phyloP scores from a whole-genome alignment of 441 rosid species.

The Mallotus repandus region DNA sequence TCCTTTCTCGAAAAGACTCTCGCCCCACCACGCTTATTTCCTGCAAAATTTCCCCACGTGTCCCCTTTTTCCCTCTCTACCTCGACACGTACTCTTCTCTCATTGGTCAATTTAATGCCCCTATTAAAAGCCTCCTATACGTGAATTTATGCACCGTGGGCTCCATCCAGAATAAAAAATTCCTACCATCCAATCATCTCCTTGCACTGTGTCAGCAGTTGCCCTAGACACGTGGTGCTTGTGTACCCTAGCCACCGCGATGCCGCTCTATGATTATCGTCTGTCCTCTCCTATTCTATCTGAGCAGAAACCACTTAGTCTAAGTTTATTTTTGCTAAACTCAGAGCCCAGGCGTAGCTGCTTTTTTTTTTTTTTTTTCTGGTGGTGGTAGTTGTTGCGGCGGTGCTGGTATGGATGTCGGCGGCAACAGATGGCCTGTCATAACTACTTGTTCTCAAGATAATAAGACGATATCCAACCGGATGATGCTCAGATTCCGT shows the following conservation, averaged over 20 bases:
- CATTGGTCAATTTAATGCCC: neutral
- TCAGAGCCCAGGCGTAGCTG: no score
- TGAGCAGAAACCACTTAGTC: no score
- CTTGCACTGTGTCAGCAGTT: neutral
- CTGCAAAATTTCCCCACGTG: conserved; percentile 1
- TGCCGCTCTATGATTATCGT: conserved; percentile 33
- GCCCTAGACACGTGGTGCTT: conserved; percentile 55
- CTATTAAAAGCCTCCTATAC: neutral
- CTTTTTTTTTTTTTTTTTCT: no score
- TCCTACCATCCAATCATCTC: conserved; percentile 26
- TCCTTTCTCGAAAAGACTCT: conserved; percentile 6
- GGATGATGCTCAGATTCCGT: conserved; percentile 56
- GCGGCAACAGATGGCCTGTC: conserved; percentile 32
- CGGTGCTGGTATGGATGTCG: conserved; percentile 30
- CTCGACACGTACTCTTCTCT: neutral
- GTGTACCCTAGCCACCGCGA: conserved; percentile 12
- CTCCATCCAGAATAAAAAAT: neutral
- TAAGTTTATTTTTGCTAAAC: no score
- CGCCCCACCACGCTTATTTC: neutral
- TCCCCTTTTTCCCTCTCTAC: neutral
- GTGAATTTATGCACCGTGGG: neutral
- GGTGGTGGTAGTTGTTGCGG: neutral
- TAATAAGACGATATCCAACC: conserved; percentile 34
- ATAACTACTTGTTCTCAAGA: conserved; percentile 22
- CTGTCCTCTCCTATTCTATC: conserved; percentile 3